These are phyloP conservation scores for Nemania sp. DNA, from an alignment of 2,329 filamentous ascomycete genomes.

Conservation along the genomic window DNA sequence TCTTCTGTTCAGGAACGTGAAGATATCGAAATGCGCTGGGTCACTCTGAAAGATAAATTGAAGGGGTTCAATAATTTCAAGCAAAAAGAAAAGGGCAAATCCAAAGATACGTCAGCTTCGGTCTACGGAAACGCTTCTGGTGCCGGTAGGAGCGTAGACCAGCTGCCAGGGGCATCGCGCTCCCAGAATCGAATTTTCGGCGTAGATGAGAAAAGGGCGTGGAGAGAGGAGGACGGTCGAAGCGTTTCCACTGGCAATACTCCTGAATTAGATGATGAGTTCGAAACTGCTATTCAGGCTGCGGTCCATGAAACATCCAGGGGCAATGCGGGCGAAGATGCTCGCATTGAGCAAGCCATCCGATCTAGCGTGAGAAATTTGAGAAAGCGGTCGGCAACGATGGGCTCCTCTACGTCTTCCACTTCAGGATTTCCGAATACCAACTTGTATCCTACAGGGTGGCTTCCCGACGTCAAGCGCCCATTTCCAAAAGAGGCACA, in stretches of 20 bases:
- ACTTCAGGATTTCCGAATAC: conserved; percentile 22
- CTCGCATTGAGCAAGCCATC: conserved; percentile 72
- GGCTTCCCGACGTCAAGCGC: conserved; percentile 31
- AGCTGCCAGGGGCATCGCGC: background rate
- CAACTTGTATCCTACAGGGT: too few relatives aligned
- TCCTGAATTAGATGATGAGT: conserved; percentile 56
- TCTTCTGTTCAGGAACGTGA: conserved; percentile 61
- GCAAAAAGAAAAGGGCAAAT: conserved; percentile 48
- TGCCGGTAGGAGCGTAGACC: background rate
- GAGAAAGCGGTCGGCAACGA: conserved; percentile 35
- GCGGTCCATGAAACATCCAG: conserved; percentile 72
- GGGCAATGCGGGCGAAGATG: conserved; percentile 71
- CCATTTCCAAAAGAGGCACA: conserved; percentile 19
- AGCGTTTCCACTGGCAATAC: conserved; percentile 18
- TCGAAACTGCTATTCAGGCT: conserved; percentile 71
- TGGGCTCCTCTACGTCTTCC: conserved; percentile 26
- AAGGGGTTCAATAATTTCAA: conserved; percentile 61
- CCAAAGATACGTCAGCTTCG: conserved; percentile 36
- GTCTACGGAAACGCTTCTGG: conserved; percentile 24
- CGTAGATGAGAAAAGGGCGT: conserved; percentile 14
- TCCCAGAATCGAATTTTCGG: conserved; percentile 41
- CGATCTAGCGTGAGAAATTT: conserved; percentile 68
- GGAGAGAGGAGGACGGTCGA: conserved; percentile 27
- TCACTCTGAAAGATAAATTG: conserved; percentile 61
- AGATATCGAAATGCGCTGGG: conserved; percentile 69